Conservation (phyloP, 495 filamentous ascomycete species). For the Podospora sp. region DNA sequence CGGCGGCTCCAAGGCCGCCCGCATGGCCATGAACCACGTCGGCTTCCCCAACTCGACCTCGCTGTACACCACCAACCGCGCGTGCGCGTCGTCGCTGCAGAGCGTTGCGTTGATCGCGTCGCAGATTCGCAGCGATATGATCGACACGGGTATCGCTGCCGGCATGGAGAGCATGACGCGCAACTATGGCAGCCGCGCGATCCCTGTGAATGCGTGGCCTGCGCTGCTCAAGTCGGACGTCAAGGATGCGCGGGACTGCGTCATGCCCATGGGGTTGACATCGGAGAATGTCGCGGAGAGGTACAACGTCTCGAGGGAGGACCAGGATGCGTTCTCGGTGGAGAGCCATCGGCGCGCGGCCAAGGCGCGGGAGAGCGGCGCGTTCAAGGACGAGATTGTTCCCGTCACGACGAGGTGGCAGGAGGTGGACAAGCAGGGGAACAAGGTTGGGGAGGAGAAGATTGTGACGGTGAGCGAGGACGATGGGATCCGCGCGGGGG, state of each 20-base stretch:
- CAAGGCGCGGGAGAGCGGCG: constrained; percentile 65
- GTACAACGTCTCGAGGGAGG: constrained; percentile 70
- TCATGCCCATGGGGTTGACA: constrained; percentile 95
- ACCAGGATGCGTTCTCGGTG: constrained; percentile 84
- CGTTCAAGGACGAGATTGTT: constrained; percentile 79
- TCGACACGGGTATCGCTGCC: constrained; percentile 80
- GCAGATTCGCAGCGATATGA: constrained; percentile 69
- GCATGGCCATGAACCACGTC: constrained; percentile 84
- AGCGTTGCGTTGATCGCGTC: constrained; percentile 72
- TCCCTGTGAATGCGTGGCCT: constrained; percentile 80
- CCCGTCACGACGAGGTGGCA: constrained; percentile 68
- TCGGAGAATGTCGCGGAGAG: constrained; percentile 83
- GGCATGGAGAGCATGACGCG: constrained; percentile 94
- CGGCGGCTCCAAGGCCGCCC: constrained; percentile 85
- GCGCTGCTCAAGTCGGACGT: constrained; percentile 64
- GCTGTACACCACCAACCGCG: constrained; percentile 85
- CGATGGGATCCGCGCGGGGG: constrained; percentile 75
- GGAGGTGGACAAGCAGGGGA: constrained; percentile 62
- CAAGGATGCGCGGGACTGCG: constrained; percentile 77
- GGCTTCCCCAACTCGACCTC: constrained; percentile 71
- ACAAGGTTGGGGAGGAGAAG: constrained; percentile 54
- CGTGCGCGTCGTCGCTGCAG: constrained; percentile 77
- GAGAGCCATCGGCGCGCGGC: constrained; percentile 71
- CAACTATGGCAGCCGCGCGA: constrained; percentile 81
- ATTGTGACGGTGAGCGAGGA: constrained; percentile 66